phyloP scores from a whole-genome alignment of 2,329 filamentous ascomycete species.

The Colletotrichum sublineola region DNA sequence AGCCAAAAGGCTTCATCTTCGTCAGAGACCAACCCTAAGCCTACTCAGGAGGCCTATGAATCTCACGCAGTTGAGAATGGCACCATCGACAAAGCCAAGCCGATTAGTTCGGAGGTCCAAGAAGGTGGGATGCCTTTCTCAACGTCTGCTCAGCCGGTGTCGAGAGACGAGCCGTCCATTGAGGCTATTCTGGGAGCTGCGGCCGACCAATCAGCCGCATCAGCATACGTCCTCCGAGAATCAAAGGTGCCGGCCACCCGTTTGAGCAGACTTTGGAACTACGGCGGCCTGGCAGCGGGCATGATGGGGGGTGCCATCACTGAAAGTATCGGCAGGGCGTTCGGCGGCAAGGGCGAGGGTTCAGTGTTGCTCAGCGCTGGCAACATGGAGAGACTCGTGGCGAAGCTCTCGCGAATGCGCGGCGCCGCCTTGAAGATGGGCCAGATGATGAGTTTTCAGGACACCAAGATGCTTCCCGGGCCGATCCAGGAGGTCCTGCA shows the following conservation, averaged over 20 bases:
- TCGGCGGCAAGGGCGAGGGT: slow-evolving; percentile 76
- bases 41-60: neutral
- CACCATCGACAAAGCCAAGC: neutral
- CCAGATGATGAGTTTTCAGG: slow-evolving; percentile 98
- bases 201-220: slow-evolving; percentile 8
- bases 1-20: neutral
- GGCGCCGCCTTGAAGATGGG: slow-evolving; percentile 97
- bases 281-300: slow-evolving; percentile 90
- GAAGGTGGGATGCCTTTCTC: neutral
- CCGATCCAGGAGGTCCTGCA: slow-evolving; percentile 91
- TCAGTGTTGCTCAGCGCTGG: slow-evolving; percentile 88
- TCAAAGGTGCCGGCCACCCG: slow-evolving; percentile 92
- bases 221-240: slow-evolving; percentile 77
- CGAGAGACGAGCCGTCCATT: slow-evolving; percentile 1
- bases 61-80: neutral
- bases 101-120: neutral
- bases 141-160: neutral
- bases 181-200: slow-evolving; percentile 16
- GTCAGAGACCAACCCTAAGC: neutral
- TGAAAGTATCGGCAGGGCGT: slow-evolving; percentile 84
- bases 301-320: slow-evolving; percentile 95
- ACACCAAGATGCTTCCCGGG: slow-evolving; percentile 91
- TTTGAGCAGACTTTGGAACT: slow-evolving; percentile 92
- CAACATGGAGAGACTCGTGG: slow-evolving; percentile 94
- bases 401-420: slow-evolving; percentile 94